Evolutionary conservation across 495 filamentous ascomycete species (phyloP).

Genomic region (Podospora conica): DNA sequence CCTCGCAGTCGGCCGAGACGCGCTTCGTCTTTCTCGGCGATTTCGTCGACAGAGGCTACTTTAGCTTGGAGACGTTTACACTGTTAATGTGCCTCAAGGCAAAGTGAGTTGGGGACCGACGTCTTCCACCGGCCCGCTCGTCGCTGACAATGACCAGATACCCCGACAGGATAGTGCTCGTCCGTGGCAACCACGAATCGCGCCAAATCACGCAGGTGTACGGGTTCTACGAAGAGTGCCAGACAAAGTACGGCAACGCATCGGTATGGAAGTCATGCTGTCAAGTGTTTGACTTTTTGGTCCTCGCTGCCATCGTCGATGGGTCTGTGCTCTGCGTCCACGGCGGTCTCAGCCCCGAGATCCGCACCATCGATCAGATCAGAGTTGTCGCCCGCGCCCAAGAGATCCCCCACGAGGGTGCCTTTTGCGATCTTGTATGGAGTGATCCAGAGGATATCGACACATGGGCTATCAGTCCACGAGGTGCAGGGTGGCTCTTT

Average conservation of each 20-base stretch:
- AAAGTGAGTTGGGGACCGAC: conserved; percentile 50
- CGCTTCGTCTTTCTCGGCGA: conserved; percentile 97
- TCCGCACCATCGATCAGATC: conserved; percentile 91
- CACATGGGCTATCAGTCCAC: conserved; percentile 92
- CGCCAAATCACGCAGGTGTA: conserved; percentile 98
- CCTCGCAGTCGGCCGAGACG: conserved; percentile 57
- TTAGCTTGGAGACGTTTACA: conserved; percentile 95
- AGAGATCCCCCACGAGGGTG: conserved; percentile 96
- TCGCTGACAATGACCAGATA: conserved; percentile 54
- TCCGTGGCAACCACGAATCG: conserved; percentile 96
- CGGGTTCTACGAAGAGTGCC: conserved; percentile 97
- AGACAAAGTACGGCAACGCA: conserved; percentile 95
- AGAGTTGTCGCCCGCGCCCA: conserved; percentile 95
- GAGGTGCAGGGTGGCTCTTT: conserved; percentile 96
- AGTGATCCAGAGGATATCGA: conserved; percentile 97
- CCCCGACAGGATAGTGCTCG: conserved; percentile 88
- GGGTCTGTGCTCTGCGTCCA: conserved; percentile 96
- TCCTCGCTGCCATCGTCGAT: conserved; percentile 92
- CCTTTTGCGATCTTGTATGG: conserved; percentile 98
- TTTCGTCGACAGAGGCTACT: conserved; percentile 96
- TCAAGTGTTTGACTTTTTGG: conserved; percentile 97
- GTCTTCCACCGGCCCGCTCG: not conserved
- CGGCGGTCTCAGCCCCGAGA: conserved; percentile 93
- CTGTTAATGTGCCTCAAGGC: conserved; percentile 94
- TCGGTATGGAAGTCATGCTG: conserved; percentile 99